Base-by-base conservation (phyloP, 331 rosid species). In the Prunus yedoensis region DNA sequence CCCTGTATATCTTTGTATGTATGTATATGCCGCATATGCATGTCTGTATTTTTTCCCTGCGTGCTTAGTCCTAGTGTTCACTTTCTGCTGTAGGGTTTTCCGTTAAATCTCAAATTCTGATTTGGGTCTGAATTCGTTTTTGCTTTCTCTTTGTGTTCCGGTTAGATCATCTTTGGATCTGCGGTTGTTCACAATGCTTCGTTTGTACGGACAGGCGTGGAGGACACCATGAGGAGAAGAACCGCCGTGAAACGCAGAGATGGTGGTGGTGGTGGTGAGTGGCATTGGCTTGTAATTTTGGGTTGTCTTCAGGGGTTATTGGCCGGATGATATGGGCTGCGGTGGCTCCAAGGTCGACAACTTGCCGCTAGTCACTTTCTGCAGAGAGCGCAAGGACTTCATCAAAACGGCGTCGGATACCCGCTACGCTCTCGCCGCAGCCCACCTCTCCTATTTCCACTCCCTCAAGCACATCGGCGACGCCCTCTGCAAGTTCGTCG, bases 351-450 rank as follows among this genome's bases (percentile, higher is more conserved):
- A 95, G 82, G 85, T 83, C 32, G 97, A 95, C 50, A 93, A 95
- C 81, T 87, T 83, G 80, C 98, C 94, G 43, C 80, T 93, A 80
- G 97, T 95, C 32, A 90, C 66, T 16, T 97, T 88, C 4, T 95
- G 99, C 75, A 82, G 93, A 74, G 89, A 95, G 70, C 74, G 99
- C 14, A 90, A 80, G 83, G 87, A 85, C 14, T 83, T 83, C 6
- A 81, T 95, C 47, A 92, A 84, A 84, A 84, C 93, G 66, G 99
- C 98, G 46, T 84, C 96, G 60, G 85, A 93, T 3, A 87, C 87
- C 41, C 92, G 99, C 46, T 95, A 88, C 71, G 93, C 97, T 25
- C 90, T 95, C 10, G 98, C 99, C 73, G 97, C 94, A 2, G 96
- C 99, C 50, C 98, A 95, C 83, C 72, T 95, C 2, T 71, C 96